Base-by-base conservation (phyloP, 306 rosid genomes). In the Prinsepia uniflora region DNA sequence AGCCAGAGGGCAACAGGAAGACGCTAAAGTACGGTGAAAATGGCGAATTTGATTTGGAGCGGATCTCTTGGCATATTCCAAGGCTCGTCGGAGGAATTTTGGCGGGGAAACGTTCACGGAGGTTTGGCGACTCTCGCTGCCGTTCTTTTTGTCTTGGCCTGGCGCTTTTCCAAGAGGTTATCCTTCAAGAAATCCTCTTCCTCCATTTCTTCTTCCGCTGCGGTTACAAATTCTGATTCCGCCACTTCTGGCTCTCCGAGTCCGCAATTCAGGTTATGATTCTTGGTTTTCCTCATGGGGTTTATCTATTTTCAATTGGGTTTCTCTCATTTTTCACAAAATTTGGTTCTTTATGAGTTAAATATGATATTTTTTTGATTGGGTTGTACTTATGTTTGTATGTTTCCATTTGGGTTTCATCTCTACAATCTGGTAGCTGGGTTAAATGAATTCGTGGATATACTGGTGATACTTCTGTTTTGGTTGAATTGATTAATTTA, bases 111-210 rank as follows among this genome's bases (percentile, higher is more conserved):
- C 79, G 44, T 73, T 52, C 71, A 73, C 59, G 88, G 90, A 18
- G 84, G 87, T 19, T 87, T 87, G 81, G 87, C 82, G 50, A 86
- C 87, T 30, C 70, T 79, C 39, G 6, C 80, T 14, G 87, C 78
- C 71, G 48, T 86, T 44, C 14, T 85, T 42, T 30, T 88, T 62
- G 45, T 88, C 54, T 69, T 85, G 54, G 47, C 82, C 68, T 84
- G 83, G 82, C 87, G 73, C 15, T 76, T 48, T 4, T 68, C 73
- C 63, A 75, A 67, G 65, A 74, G 70, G 41, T 63, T 75, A 22
- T 74, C 64, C 75, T 59, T 66, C 36, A 46, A 60, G 65, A 70
- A 56, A 56, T 8, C 43, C 52, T 66, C 83, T 30, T 17, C 20
- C 8, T 22, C 53, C 10, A 19, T 6, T 34, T 61, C 78, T 8